phyloP scores from a whole-genome alignment of 192 early-diverging fungal species.

The Coemansia sp. region DNA sequence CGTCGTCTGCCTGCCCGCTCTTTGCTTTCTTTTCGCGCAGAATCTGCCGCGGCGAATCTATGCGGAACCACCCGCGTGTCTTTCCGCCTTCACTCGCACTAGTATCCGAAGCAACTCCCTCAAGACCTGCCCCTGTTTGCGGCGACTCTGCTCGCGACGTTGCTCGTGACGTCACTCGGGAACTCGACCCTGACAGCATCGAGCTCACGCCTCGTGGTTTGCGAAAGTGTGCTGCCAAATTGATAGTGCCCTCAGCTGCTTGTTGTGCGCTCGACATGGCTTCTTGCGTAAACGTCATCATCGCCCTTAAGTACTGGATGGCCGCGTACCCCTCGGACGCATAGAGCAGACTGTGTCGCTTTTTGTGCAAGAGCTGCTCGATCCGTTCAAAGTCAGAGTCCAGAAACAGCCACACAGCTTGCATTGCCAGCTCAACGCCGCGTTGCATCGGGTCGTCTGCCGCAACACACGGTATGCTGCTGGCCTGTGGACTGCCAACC shows the following conservation, averaged over 20 bases:
- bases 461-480: conserved; percentile 22
- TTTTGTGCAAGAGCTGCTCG: conserved; percentile 58
- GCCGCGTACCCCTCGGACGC: conserved; percentile 71
- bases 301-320: conserved; percentile 66
- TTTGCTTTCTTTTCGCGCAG: conserved; percentile 30
- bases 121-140: conserved; percentile 48
- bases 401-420: conserved; percentile 73
- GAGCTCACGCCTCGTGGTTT: conserved; percentile 56
- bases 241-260: conserved; percentile 62
- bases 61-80: conserved; percentile 15
- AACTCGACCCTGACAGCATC: conserved; percentile 33
- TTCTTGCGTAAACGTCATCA: conserved; percentile 81
- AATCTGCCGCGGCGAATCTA: conserved; percentile 36
- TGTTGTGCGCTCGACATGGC: conserved; percentile 63
- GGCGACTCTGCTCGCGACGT: conserved; percentile 32
- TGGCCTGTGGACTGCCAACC: conserved; percentile 2
- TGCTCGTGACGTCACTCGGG: conserved; percentile 46
- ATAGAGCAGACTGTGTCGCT: conserved; percentile 63
- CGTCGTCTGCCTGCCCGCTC: conserved; percentile 4
- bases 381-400: conserved; percentile 71
- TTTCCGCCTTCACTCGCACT: conserved; percentile 4
- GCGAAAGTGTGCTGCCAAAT: conserved; percentile 61
- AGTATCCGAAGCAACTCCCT: conserved; percentile 59
- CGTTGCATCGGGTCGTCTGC: conserved; percentile 53
- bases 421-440: conserved; percentile 60